Percentiles rank a stretch among this genome's conserved stretches.
Evolutionary conservation across 2,329 filamentous ascomycete genomes (phyloP).

Genomic region (Nemania sp.): DNA sequence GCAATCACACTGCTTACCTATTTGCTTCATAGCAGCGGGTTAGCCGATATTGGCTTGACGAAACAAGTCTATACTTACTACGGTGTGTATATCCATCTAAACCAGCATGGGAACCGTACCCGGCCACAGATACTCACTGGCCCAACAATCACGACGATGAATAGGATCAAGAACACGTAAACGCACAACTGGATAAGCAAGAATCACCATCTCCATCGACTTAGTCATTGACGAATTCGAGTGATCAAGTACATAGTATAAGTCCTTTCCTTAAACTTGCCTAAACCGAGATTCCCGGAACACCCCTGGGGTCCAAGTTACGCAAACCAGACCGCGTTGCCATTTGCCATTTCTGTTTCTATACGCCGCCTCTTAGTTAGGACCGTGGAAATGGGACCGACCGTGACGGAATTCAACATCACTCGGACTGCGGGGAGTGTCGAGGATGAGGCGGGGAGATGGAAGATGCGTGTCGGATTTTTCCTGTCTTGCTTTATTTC

Average conservation of each 20-base stretch:
- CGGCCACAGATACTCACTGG: no score
- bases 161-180: not conserved
- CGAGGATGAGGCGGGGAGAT: slow-evolving; percentile 12
- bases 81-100: no score
- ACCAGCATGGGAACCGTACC: no score
- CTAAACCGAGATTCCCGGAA: slow-evolving; percentile 17
- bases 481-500: slow-evolving; percentile 33
- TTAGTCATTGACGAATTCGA: slow-evolving; percentile 14
- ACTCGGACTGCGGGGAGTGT: not conserved
- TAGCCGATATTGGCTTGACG: not conserved
- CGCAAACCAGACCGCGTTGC: slow-evolving; percentile 21
- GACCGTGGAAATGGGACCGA: slow-evolving; percentile 25
- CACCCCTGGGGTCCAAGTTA: slow-evolving; percentile 4
- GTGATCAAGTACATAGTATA: slow-evolving; percentile 9
- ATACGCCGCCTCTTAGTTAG: slow-evolving; percentile 22
- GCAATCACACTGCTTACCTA: not conserved
- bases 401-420: slow-evolving; percentile 27
- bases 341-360: slow-evolving; percentile 26
- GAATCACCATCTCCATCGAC: slow-evolving; percentile 8
- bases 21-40: not conserved
- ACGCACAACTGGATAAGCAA: not conserved
- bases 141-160: no score
- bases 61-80: not conserved
- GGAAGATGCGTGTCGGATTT: slow-evolving; percentile 5
- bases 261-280: slow-evolving; percentile 22